These are phyloP conservation scores for Castanopsis chinensis DNA, from an alignment of 306 rosid species.

Conservation along the genomic window DNA sequence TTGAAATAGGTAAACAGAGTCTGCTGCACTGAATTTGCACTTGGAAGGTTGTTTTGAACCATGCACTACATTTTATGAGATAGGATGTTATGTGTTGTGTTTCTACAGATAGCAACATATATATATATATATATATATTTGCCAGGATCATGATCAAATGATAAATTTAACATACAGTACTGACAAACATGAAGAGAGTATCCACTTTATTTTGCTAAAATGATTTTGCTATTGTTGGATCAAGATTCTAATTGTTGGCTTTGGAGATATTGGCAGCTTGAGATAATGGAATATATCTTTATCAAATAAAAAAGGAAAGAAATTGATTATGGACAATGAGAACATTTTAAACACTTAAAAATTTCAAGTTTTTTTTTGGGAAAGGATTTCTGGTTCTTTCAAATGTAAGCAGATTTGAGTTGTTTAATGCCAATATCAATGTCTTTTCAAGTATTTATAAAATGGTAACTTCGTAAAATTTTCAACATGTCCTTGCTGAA, in stretches of 20 bases:
- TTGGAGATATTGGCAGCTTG: neutral
- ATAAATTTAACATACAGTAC: too few species aligned
- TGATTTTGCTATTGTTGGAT: neutral
- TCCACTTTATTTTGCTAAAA: neutral
- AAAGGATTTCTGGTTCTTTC: neutral
- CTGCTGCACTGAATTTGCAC: conserved; percentile 9
- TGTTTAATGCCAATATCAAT: neutral
- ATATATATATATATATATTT: neutral
- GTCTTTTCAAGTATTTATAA: neutral
- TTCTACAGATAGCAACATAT: neutral
- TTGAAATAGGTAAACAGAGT: neutral
- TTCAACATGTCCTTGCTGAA: neutral
- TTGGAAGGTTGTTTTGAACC: neutral
- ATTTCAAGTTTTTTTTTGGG: neutral
- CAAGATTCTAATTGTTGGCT: neutral
- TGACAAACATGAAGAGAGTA: neutral
- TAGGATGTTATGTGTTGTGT: conserved; percentile 2
- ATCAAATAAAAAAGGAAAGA: neutral
- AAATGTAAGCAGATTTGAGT: neutral
- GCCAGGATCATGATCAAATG: neutral
- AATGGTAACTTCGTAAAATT: neutral
- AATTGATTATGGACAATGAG: neutral
- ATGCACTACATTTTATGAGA: neutral
- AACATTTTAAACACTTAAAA: neutral
- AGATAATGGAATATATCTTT: neutral